Conservation (phyloP, 257 asterid genomes). For the Paulownia fortunei region DNA sequence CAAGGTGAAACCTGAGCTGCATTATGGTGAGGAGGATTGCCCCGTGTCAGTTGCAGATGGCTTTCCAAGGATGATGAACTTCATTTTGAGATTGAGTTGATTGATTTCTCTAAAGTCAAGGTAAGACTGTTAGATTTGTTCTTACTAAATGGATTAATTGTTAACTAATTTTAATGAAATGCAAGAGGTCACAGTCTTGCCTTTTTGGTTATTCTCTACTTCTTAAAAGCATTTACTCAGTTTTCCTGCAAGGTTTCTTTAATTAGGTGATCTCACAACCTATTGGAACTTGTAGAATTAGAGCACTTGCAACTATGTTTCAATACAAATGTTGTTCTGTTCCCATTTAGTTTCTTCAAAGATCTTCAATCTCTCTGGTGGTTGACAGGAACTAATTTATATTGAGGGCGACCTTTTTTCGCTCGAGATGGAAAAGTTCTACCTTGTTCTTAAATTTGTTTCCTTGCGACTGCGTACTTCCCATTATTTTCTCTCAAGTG, state of each 20-base stretch:
- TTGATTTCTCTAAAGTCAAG: constrained; percentile 93
- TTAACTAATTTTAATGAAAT: neutral
- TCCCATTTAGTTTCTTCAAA: no score
- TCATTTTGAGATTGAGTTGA: constrained; percentile 93
- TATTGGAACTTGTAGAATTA: no score
- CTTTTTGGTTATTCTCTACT: neutral
- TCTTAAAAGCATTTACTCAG: neutral
- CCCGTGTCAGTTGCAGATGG: constrained; percentile 73
- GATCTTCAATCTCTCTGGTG: constrained; percentile 7
- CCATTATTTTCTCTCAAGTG: neutral
- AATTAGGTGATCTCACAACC: no score
- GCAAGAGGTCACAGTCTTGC: neutral
- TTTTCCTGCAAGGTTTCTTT: no score
- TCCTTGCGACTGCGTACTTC: neutral
- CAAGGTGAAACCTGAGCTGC: constrained; percentile 94
- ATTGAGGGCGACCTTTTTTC: neutral
- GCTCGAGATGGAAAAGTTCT: neutral
- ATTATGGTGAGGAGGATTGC: constrained; percentile 87
- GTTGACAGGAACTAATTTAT: constrained; percentile 1
- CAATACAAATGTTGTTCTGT: no score
- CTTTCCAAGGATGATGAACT: constrained; percentile 90
- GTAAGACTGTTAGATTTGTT: constrained; percentile 52
- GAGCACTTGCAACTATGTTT: no score
- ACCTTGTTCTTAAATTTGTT: neutral
- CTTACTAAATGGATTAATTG: constrained; percentile 5